These are phyloP conservation scores for Macadamia integrifolia DNA, from an alignment of 164 flowering plant genomes.

Conservation along the genomic window DNA sequence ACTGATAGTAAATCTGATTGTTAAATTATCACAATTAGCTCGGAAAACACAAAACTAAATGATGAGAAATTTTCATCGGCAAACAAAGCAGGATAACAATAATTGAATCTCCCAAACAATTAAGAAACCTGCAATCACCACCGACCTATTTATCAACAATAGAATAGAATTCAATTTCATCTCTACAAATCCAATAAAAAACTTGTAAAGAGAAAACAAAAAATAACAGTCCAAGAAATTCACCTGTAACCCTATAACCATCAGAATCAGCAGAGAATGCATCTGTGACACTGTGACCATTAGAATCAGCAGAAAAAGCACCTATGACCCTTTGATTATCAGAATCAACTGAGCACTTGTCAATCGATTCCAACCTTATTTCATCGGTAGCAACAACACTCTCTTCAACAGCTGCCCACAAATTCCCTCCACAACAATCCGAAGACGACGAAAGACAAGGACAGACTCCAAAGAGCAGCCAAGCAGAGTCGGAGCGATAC, in stretches of 20 bases:
- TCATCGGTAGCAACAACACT: not conserved
- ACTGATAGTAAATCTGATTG: no score
- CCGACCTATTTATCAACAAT: no score
- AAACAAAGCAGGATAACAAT: no score
- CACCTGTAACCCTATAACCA: slow-evolving; percentile 52
- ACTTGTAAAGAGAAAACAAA: not conserved
- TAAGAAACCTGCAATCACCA: no score
- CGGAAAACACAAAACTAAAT: no score
- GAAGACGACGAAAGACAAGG: slow-evolving; percentile 30
- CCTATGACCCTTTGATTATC: slow-evolving; percentile 46
- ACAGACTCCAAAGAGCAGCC: slow-evolving; percentile 87
- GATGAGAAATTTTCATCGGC: no score
- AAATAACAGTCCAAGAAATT: not conserved
- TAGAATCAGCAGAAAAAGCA: slow-evolving; percentile 25
- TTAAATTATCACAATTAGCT: no score
- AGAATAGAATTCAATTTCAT: no score
- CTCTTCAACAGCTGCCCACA: slow-evolving; percentile 6
- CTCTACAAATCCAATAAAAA: no score
- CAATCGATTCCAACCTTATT: not conserved
- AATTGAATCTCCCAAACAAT: no score
- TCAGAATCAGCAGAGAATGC: slow-evolving; percentile 21
- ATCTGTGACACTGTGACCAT: slow-evolving; percentile 50
- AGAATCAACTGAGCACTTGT: slow-evolving; percentile 23
- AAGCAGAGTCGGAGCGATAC: slow-evolving; percentile 73
- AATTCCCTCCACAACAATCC: slow-evolving; percentile 7